Conservation (phyloP, 2,329 filamentous ascomycete genomes). For the Colletotrichum liaoningense region DNA sequence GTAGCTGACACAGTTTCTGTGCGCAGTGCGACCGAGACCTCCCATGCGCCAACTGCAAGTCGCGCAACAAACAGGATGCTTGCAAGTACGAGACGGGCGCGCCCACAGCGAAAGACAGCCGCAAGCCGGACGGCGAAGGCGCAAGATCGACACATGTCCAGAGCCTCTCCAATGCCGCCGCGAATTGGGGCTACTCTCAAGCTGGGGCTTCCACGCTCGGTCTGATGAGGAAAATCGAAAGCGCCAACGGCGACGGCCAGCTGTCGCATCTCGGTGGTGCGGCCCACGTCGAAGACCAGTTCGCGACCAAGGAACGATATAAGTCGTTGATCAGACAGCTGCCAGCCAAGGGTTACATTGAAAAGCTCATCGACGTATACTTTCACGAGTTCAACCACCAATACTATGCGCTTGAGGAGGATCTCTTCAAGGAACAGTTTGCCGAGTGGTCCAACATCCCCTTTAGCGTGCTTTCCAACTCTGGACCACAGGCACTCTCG, state of each 20-base stretch:
- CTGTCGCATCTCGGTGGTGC: conserved; percentile 46
- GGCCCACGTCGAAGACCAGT: conserved; percentile 44
- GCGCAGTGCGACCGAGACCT: conserved; percentile 67
- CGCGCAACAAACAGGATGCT: conserved; percentile 65
- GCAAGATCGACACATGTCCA: conserved; percentile 39
- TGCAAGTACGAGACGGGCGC: conserved; percentile 68
- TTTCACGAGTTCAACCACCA: conserved; percentile 70
- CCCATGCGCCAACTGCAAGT: conserved; percentile 70
- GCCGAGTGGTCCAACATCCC: conserved; percentile 66
- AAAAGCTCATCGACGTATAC: conserved; percentile 65
- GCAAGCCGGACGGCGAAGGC: conserved; percentile 41
- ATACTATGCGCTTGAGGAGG: conserved; percentile 66
- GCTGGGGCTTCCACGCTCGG: conserved; percentile 64
- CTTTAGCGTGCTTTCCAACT: conserved; percentile 60
- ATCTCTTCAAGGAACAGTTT: conserved; percentile 62
- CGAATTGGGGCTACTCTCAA: conserved; percentile 66
- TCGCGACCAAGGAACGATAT: conserved; percentile 66
- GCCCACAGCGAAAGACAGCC: conserved; percentile 53
- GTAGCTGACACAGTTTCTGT: conserved; percentile 25
- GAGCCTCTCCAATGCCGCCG: conserved; percentile 54
- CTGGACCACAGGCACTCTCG: conserved; percentile 61
- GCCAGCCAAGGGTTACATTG: conserved; percentile 64
- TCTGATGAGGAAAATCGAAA: conserved; percentile 67
- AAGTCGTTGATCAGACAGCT: conserved; percentile 68
- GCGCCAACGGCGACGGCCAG: conserved; percentile 48